Evolutionary conservation across 805 yeast species (phyloP).

Genomic region (Zygosaccharomyces siamensis): DNA sequence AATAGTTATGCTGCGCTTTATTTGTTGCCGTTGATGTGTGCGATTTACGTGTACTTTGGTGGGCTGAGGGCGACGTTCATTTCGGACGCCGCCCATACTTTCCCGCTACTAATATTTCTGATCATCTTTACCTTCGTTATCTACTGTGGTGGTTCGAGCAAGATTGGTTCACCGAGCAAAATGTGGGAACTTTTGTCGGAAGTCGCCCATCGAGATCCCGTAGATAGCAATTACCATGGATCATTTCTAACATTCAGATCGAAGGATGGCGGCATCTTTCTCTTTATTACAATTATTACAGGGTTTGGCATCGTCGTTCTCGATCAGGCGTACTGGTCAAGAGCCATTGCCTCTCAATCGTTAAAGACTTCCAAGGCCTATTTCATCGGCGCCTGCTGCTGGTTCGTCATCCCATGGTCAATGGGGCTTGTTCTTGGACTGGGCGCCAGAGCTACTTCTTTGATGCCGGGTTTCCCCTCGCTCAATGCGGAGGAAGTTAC

Average conservation of each 20-base stretch:
- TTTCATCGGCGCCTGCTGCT: conserved; percentile 38
- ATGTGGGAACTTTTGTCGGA: conserved; percentile 42
- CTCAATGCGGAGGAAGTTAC: conserved; percentile 37
- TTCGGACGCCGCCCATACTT: conserved; percentile 49
- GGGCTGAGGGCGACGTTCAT: conserved; percentile 51
- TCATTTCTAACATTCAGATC: conserved; percentile 38
- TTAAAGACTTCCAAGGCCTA: conserved; percentile 36
- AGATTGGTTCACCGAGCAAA: conserved; percentile 42
- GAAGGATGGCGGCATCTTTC: conserved; percentile 31
- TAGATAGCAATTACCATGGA: conserved; percentile 35
- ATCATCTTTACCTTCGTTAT: conserved; percentile 36
- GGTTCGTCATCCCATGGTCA: conserved; percentile 40
- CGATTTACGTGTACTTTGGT: conserved; percentile 47
- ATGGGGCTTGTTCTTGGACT: conserved; percentile 39
- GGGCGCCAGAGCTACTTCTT: conserved; percentile 36
- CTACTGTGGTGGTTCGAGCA: conserved; percentile 33
- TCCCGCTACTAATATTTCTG: conserved; percentile 40
- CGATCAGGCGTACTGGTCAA: conserved; percentile 41
- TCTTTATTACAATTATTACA: conserved; percentile 33
- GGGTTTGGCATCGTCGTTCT: conserved; percentile 38
- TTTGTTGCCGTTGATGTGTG: conserved; percentile 45
- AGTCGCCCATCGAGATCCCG: conserved; percentile 33
- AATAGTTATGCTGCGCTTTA: conserved; percentile 43
- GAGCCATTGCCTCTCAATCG: conserved; percentile 42
- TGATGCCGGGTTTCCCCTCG: conserved; percentile 34